phyloP scores from a whole-genome alignment of 208 protist genomes.

The Trypanosomatidae sp. region DNA sequence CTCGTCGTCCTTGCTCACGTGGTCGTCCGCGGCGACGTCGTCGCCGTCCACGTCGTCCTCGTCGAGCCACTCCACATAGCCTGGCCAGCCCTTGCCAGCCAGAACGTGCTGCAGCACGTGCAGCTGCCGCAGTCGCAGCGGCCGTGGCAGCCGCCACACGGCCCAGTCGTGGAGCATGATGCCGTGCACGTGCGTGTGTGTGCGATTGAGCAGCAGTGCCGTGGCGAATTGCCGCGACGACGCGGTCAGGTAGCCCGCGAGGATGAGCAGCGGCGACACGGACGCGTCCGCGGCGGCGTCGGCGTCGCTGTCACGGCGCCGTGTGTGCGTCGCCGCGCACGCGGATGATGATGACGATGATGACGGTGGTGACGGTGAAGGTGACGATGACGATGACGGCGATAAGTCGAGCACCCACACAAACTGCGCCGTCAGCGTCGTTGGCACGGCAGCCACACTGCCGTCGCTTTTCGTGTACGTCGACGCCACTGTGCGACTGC shows the following conservation, averaged over 20 bases:
- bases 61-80: slow-evolving; percentile 7
- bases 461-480: no score
- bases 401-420: no score
- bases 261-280: slow-evolving; percentile 15
- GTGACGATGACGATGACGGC: no score
- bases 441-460: no score
- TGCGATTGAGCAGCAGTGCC: slow-evolving; percentile 30
- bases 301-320: no score
- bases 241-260: slow-evolving; percentile 50
- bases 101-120: slow-evolving; percentile 21
- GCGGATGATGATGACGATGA: no score
- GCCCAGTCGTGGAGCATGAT: slow-evolving; percentile 48
- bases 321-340: no score
- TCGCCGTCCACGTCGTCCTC: background rate
- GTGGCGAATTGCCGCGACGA: slow-evolving; percentile 22
- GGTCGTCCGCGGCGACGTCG: background rate
- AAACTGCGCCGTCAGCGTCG: no score
- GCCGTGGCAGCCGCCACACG: slow-evolving; percentile 31
- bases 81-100: slow-evolving; percentile 30
- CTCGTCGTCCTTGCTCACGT: background rate
- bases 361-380: no score
- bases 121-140: slow-evolving; percentile 15
- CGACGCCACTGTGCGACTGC: no score
- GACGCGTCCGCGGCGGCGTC: background rate
- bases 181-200: slow-evolving; percentile 31